A percentile compares a stretch with the other conserved stretches of the same genome.
Conservation (phyloP, 352 stramenopile species). For the Globisporangium recalcitrans region DNA sequence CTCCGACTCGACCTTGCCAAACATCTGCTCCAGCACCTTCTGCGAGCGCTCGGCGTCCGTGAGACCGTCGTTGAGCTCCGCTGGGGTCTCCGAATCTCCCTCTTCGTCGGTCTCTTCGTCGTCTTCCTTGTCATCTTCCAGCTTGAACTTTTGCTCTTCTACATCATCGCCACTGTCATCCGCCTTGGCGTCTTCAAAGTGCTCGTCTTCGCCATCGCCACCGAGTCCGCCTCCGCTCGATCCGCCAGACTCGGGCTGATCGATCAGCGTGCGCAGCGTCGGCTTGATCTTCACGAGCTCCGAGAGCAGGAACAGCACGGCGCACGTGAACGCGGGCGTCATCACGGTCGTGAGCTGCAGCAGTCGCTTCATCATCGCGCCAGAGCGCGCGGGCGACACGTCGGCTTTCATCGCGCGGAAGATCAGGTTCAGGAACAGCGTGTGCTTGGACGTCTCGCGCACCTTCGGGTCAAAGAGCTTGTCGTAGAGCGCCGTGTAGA, state of each 20-base stretch:
- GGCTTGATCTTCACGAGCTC: constrained; percentile 89
- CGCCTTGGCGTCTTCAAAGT: constrained; percentile 48
- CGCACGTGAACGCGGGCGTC: constrained; percentile 88
- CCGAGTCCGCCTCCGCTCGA: constrained; percentile 4
- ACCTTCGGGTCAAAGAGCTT: constrained; percentile 91
- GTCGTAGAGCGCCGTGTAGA: constrained; percentile 96
- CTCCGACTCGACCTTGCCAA: constrained; percentile 26
- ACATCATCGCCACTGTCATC: constrained; percentile 4
- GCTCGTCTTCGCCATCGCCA: constrained; percentile 36
- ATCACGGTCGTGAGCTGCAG: constrained; percentile 80
- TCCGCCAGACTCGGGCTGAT: constrained; percentile 46
- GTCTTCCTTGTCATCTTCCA: constrained; percentile 40
- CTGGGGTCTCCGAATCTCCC: constrained; percentile 18
- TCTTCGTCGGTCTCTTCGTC: constrained; percentile 32
- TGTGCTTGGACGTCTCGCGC: constrained; percentile 91
- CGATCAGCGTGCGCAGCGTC: constrained; percentile 61
- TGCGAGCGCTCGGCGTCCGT: constrained; percentile 46
- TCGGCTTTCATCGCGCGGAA: constrained; percentile 97
- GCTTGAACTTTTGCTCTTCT: constrained; percentile 17
- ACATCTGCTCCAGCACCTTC: constrained; percentile 63
- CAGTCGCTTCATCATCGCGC: constrained; percentile 94
- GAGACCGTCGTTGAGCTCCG: constrained; percentile 33
- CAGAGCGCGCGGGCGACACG: constrained; percentile 66
- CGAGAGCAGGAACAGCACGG: constrained; percentile 93
- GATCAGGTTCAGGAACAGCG: constrained; percentile 97